Percentiles rank a stretch among this genome's conserved stretches.
phyloP scores from a whole-genome alignment of 495 filamentous ascomycete species.

The Neurospora sp. region DNA sequence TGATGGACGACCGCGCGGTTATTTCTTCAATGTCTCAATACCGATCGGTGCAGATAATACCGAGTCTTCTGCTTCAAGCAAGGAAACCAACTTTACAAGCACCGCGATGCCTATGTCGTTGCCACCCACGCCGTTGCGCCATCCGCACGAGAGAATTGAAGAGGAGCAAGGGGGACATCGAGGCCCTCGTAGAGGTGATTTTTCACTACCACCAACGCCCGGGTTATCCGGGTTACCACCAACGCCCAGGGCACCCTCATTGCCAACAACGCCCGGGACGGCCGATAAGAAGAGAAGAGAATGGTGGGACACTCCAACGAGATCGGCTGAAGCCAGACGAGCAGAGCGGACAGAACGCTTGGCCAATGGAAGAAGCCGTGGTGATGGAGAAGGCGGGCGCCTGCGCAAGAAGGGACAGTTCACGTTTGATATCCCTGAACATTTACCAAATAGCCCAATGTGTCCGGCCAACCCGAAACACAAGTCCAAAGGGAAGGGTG shows the following conservation, averaged over 20 bases:
- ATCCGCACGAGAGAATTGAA: background rate
- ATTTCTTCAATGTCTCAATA: conserved; percentile 38
- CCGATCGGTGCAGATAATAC: background rate
- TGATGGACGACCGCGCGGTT: conserved; percentile 25
- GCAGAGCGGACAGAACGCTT: background rate
- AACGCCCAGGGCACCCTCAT: background rate
- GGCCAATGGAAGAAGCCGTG: background rate
- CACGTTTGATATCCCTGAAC: conserved; percentile 51
- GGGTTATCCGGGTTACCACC: background rate
- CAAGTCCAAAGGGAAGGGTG: conserved; percentile 40
- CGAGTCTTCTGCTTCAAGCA: background rate
- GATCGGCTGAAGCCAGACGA: background rate
- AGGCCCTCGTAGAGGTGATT: background rate
- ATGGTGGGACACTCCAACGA: conserved; percentile 10
- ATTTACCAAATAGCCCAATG: conserved; percentile 52
- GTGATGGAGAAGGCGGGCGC: background rate
- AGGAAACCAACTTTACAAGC: background rate
- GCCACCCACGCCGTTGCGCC: background rate
- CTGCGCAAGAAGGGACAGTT: conserved; percentile 22
- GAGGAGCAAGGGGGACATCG: background rate
- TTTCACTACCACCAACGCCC: background rate
- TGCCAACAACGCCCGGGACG: background rate
- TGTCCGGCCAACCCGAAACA: conserved; percentile 50
- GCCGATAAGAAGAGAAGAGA: conserved; percentile 1
- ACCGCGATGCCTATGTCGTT: background rate